Base-by-base conservation (phyloP, 345 rosid species). In the Conringia planisiliqua region DNA sequence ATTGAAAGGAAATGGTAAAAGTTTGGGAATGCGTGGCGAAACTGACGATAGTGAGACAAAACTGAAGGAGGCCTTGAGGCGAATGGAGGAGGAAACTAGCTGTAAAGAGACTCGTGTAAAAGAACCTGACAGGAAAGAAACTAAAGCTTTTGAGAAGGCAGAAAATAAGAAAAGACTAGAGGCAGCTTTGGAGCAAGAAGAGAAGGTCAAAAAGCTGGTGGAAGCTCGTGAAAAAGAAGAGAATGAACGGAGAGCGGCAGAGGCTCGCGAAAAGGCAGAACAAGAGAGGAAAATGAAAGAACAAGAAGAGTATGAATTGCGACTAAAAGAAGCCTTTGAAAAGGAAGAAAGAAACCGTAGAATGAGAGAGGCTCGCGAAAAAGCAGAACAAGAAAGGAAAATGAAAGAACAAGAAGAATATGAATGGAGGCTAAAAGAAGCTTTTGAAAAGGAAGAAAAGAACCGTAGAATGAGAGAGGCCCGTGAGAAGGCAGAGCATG, bases 401-500 rank as follows among this genome's bases (percentile, higher is more conserved):
- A 39, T n/a, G 66, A 39, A 69, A 68, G 43, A 84, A 72, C 71
- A 70, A 47, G 69, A 76, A 50, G 83, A 81, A 57, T 63, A 44
- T 3, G 85, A 83, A 67, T 47, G 60, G 68, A 76, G 73, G 65
- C 47, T 39, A 22, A 80, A 70, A 38, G 84, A 83, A 79, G 81
- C 80, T 56, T 36, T 33, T 63, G 76, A 80, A 50, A 77, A 17
- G 61, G 83, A 81, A 69, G 85, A 82, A 63, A 71, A 71, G 4
- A 85, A 84, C 77, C 82, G 74, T 63, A 83, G 80, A 66, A 39
- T 80, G 36, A 83, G 65, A 71, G 87, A 81, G 73, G 83, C 65
- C 18, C 60, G 18, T 51, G 85, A 79, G 40, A 59, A 56, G 62
- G 80, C 62, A 70, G 87, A 81, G 50, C 75, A 32, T 30, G 86